These are phyloP conservation scores for Porcisia hertigi DNA, from an alignment of 208 protist species.

Conservation along the genomic window DNA sequence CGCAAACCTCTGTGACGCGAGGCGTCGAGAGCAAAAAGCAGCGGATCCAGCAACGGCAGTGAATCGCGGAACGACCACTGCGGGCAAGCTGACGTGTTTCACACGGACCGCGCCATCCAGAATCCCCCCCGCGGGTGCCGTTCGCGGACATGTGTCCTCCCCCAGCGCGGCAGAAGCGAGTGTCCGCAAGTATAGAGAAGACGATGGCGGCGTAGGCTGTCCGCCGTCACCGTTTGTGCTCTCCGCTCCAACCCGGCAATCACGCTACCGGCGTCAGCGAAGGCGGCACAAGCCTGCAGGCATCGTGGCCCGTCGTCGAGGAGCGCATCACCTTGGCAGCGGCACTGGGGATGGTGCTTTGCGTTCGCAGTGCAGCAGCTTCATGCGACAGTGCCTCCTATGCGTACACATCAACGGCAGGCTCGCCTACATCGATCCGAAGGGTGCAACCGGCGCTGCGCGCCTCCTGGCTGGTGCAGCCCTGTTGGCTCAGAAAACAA, in stretches of 20 bases:
- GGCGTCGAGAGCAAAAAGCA: background rate
- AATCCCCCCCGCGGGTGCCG: background rate
- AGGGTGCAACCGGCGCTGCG: conserved; percentile 29
- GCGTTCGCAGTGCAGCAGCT: conserved; percentile 24
- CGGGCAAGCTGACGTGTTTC: background rate
- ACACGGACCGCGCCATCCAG: background rate
- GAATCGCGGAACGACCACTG: background rate
- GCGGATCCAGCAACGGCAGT: background rate
- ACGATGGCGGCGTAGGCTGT: background rate
- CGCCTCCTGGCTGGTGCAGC: conserved; percentile 36
- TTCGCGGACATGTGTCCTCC: too few relatives aligned
- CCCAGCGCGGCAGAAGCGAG: too few relatives aligned
- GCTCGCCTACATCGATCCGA: conserved; percentile 40
- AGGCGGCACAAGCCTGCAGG: background rate
- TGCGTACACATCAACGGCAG: conserved; percentile 37
- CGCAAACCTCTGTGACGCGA: background rate
- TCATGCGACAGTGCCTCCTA: conserved; percentile 31
- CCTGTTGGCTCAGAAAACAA: conserved; percentile 25
- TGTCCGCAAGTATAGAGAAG: too few relatives aligned
- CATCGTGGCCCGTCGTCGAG: background rate
- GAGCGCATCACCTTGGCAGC: background rate
- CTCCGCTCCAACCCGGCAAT: background rate
- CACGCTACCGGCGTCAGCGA: conserved; percentile 7
- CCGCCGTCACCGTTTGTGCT: background rate
- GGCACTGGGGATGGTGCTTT: background rate